Evolutionary conservation across 2,329 filamentous ascomycete genomes (phyloP).

Genomic region (Diaporthe citriasiana): DNA sequence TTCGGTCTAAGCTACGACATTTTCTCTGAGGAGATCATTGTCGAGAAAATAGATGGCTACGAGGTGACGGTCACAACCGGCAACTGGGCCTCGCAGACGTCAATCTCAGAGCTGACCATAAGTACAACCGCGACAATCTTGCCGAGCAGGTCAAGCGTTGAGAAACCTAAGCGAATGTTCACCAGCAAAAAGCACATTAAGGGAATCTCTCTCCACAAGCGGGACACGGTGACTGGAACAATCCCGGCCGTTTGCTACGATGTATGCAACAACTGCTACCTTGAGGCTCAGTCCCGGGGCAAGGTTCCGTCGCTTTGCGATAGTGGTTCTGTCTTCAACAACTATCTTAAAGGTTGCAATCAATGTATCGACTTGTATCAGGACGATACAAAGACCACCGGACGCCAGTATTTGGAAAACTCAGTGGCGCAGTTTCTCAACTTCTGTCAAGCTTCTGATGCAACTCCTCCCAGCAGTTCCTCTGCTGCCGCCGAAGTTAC

Average conservation of each 20-base stretch:
- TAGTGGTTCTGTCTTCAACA: conserved; percentile 56
- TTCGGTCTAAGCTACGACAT: conserved; percentile 76
- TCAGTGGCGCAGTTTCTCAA: conserved; percentile 60
- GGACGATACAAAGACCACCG: conserved; percentile 47
- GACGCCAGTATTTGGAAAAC: conserved; percentile 53
- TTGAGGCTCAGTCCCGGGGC: conserved; percentile 63
- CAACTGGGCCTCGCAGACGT: conserved; percentile 67
- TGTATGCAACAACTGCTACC: conserved; percentile 64
- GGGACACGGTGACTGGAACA: conserved; percentile 52
- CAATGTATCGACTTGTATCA: conserved; percentile 56
- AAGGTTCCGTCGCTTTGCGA: conserved; percentile 63
- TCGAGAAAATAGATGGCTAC: conserved; percentile 53
- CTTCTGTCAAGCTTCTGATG: conserved; percentile 56
- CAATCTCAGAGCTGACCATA: conserved; percentile 57
- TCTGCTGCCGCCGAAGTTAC: conserved; percentile 43
- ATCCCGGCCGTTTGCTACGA: conserved; percentile 65
- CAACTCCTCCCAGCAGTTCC: conserved; percentile 43
- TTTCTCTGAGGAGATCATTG: conserved; percentile 62
- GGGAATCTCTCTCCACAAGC: conserved; percentile 52
- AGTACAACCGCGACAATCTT: conserved; percentile 35
- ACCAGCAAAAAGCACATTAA: conserved; percentile 39
- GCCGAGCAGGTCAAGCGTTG: conserved; percentile 40
- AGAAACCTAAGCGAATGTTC: conserved; percentile 41
- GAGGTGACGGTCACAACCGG: conserved; percentile 66
- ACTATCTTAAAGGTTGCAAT: conserved; percentile 55